Base-by-base conservation (phyloP, 2,329 filamentous ascomycete species). In the Aspergillus aculeatus region DNA sequence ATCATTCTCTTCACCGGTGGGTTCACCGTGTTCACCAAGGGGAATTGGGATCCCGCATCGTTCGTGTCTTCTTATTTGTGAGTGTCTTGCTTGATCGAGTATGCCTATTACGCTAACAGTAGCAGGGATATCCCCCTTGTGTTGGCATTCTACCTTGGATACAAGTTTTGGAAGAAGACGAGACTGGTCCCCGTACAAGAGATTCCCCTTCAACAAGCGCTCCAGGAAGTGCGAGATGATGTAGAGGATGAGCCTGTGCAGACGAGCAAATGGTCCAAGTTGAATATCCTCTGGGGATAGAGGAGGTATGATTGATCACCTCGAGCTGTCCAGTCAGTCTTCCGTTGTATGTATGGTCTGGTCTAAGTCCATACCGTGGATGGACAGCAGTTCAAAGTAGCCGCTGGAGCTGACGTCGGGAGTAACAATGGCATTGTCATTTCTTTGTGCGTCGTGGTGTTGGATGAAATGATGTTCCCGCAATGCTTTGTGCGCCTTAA, bases 1-100 rank as follows among this genome's bases (percentile, higher is more conserved):
- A 73, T 89, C 47, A 87, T 91, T 61, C 76, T 92, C 3, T 78
- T 92, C 47, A 92, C 89, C 4, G 84, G 86, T 41, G 89, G 89
- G 0, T 92, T 92, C 65, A 44, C 77, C 2, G 83, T 85, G 3
- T 89, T 89, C 60, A 86, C 84, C 1, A 74, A 74, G 38, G 85
- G 85, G 2, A 82, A 84, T 59, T 88, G 85, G 85, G 77, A 82
- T 57, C 68, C 83, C 0, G 80, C 80, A 21, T 77, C 73, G 1
- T 89, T 89, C 64, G 81, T 88, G 1, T 87, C 86, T 0, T 82
- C 84, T 0, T 89, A 89, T 62, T 68, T 89, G 83, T 88, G 81
- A 76, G 77, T 89, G 0, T 2, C 21, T 16, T 35, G 4, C 32
- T 44, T 6, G 4, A 16, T 29, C 2, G 11, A 4, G 4, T 2